Evolutionary conservation across 2,329 filamentous ascomycete species (phyloP).

Genomic region (Aspergillus piperis): DNA sequence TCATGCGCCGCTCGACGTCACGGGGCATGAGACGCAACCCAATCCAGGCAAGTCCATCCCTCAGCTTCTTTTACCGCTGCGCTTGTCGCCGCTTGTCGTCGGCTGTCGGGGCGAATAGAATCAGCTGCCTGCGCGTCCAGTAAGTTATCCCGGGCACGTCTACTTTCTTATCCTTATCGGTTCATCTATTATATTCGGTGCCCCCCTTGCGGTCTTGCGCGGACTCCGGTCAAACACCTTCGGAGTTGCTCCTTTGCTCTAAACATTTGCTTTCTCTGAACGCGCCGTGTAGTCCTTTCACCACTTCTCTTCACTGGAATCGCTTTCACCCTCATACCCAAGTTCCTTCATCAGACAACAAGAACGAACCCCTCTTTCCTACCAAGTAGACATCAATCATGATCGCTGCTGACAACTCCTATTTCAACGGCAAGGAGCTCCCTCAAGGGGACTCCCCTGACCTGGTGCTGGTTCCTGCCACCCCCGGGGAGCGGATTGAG

Average conservation of each 20-base stretch:
- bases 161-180: neutral
- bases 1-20: conserved; percentile 3
- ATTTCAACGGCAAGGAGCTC: conserved; percentile 31
- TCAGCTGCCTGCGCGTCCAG: neutral
- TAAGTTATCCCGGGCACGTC: neutral
- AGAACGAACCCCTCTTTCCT: neutral
- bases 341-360: neutral
- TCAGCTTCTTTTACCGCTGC: neutral
- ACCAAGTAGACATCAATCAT: conserved; percentile 30
- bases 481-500: conserved; percentile 54
- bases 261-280: neutral
- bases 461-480: conserved; percentile 57
- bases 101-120: conserved; percentile 2
- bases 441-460: conserved; percentile 53
- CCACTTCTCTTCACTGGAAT: neutral
- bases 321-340: neutral
- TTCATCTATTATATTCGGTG: neutral
- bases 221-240: conserved; percentile 2
- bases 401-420: conserved; percentile 37
- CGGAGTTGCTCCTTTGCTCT: neutral
- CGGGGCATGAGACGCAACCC: neutral
- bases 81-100: conserved; percentile 9
- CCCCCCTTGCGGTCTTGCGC: neutral
- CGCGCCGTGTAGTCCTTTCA: neutral
- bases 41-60: neutral